These are phyloP conservation scores for Acmispon strigosus DNA, from an alignment of 306 rosid species.

Conservation along the genomic window DNA sequence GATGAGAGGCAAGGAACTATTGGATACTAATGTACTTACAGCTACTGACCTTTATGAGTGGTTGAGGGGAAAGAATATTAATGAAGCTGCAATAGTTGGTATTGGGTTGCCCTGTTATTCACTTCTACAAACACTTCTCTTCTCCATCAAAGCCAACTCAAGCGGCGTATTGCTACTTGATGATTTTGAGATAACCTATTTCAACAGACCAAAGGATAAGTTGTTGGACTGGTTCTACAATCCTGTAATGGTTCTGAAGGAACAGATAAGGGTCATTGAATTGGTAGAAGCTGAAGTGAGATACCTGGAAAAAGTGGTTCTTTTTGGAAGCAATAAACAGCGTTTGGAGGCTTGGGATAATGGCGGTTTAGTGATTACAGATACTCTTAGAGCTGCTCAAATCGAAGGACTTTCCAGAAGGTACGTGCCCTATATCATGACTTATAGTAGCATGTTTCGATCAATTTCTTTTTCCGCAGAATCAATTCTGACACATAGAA, in stretches of 20 bases:
- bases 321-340: constrained; percentile 48
- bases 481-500: no score
- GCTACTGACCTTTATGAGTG: constrained; percentile 53
- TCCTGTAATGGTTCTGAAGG: constrained; percentile 78
- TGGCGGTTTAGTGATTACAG: constrained; percentile 39
- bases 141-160: constrained; percentile 67
- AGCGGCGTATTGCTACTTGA: constrained; percentile 54
- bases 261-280: constrained; percentile 59
- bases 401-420: constrained; percentile 77
- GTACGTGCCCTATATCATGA: constrained; percentile 22
- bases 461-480: not conserved
- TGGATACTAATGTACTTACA: constrained; percentile 55
- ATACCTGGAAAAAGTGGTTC: constrained; percentile 66
- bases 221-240: constrained; percentile 84
- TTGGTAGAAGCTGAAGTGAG: constrained; percentile 55
- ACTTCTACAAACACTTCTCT: constrained; percentile 49
- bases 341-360: constrained; percentile 60
- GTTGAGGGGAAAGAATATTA: constrained; percentile 43
- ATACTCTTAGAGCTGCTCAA: constrained; percentile 72
- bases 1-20: constrained; percentile 58
- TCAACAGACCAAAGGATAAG: constrained; percentile 74
- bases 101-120: constrained; percentile 80
- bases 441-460: not conserved
- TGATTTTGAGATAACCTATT: constrained; percentile 50
- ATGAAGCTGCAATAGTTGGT: constrained; percentile 42